These are phyloP conservation scores for Entomortierella chlamydospora DNA, from an alignment of 192 early-diverging fungal genomes.

Conservation along the genomic window DNA sequence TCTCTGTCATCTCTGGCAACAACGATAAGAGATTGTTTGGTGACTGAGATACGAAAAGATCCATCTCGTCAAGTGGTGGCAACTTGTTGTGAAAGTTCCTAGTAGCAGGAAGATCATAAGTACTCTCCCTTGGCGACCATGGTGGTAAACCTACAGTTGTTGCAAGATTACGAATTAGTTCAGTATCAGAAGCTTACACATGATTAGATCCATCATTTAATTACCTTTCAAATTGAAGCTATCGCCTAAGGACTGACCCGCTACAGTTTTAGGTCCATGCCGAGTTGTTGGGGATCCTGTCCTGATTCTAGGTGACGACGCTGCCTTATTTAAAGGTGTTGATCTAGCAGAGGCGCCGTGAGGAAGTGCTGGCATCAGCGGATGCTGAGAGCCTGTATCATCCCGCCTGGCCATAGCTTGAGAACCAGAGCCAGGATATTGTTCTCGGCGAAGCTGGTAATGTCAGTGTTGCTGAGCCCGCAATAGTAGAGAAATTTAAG, in stretches of 20 bases:
- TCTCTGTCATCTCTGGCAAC: conserved; percentile 42
- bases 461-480: too few species aligned
- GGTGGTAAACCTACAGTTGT: conserved; percentile 14
- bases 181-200: not conserved
- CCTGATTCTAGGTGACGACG: not conserved
- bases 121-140: conserved; percentile 41
- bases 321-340: not conserved
- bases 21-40: conserved; percentile 31
- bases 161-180: not conserved
- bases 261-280: not conserved
- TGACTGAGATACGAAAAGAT: conserved; percentile 36
- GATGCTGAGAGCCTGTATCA: conserved; percentile 3
- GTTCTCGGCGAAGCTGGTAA: too few species aligned
- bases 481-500: too few species aligned
- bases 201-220: too few species aligned
- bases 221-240: conserved; percentile 8
- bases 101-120: conserved; percentile 15
- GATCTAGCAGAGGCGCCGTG: not conserved
- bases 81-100: conserved; percentile 34
- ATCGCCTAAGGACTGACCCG: conserved; percentile 7
- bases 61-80: conserved; percentile 40
- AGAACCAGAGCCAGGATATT: too few species aligned
- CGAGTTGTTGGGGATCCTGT: conserved; percentile 4
- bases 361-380: not conserved
- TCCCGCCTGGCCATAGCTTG: conserved; percentile 36